Evolutionary conservation across 345 rosid species (phyloP), one percentile per base, ranked within the genome.

Genomic region (Sisymbrium altissimum): DNA sequence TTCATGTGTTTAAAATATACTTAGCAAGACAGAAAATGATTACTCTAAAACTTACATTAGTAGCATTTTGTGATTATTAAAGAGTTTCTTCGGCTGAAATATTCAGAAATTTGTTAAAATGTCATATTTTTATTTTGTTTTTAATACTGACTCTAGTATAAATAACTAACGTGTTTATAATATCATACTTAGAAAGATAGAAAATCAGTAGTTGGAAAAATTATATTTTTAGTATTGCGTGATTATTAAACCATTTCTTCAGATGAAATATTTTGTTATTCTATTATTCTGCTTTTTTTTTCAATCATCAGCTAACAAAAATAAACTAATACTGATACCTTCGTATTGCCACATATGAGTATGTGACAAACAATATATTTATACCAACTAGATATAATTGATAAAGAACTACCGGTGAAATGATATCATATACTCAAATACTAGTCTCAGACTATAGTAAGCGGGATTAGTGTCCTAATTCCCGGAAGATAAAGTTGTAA

Each of bases 401-500:
- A 52, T 52, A 8, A 36, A 72, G 29, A n/a, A 50, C 41, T 12
- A 61, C n/a, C 6, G 2, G 70, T 55, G 43, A 64, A n/a, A 58
- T 48, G 62, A 57, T n/a, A 27, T 59, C 38, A 53, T 32, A 52
- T 29, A 60, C 40, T 72, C 45, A 57, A 63, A n/a, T n/a, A n/a
- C n/a, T n/a, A n/a, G n/a, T n/a, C n/a, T n/a, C n/a, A n/a, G n/a
- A n/a, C n/a, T 41, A 1, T 27, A 45, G 45, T 40, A 55, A 64
- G 38, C 66, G 75, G 66, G 80, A 76, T 76, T 56, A 76, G 71
- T 76, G 71, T 76, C 80, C 19, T 70, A 70, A 76, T 70, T 76
- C 52, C 75, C 66, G 80, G 80, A 76, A 11, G 9, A 69, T 69
- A 76, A 69, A 76, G 79, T 60, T 13, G 3, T 33, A 53, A 6